Evolutionary conservation across 306 rosid genomes (phyloP).

Genomic region (Casuarina glauca): DNA sequence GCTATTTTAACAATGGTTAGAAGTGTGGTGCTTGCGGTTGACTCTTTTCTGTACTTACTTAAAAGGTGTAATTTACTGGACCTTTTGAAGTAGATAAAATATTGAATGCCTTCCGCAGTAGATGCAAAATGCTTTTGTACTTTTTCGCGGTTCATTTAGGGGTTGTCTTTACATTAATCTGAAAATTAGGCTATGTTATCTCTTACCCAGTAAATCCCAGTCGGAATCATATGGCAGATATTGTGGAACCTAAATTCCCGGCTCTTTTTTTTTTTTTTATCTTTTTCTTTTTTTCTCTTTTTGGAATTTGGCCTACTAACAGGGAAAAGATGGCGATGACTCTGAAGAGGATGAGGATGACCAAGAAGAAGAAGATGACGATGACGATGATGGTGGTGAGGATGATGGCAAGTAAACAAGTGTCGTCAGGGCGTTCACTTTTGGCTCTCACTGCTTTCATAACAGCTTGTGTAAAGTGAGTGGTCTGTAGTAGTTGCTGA

Average conservation of each 20-base stretch:
- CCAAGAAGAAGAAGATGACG: slow-evolving; percentile 51
- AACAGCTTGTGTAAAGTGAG: slow-evolving; percentile 61
- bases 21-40: neutral
- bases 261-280: neutral
- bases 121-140: neutral
- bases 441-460: slow-evolving; percentile 30
- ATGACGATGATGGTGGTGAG: slow-evolving; percentile 53
- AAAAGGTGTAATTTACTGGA: neutral
- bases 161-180: neutral
- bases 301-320: slow-evolving; percentile 11
- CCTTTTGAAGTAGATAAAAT: neutral
- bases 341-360: slow-evolving; percentile 71
- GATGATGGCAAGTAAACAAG: slow-evolving; percentile 52
- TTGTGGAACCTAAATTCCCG: neutral
- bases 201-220: neutral
- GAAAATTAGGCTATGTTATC: neutral
- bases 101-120: neutral
- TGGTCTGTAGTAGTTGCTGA: slow-evolving; percentile 34
- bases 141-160: neutral
- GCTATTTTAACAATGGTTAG: no score
- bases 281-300: no score
- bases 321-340: slow-evolving; percentile 67
- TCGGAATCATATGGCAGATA: neutral
- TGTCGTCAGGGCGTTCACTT: slow-evolving; percentile 20
- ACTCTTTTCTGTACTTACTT: neutral